A percentile compares a stretch with the other conserved stretches of the same genome.
Evolutionary conservation across 805 yeast genomes (phyloP).

Genomic region (Schwanniomyces polymorphus): DNA sequence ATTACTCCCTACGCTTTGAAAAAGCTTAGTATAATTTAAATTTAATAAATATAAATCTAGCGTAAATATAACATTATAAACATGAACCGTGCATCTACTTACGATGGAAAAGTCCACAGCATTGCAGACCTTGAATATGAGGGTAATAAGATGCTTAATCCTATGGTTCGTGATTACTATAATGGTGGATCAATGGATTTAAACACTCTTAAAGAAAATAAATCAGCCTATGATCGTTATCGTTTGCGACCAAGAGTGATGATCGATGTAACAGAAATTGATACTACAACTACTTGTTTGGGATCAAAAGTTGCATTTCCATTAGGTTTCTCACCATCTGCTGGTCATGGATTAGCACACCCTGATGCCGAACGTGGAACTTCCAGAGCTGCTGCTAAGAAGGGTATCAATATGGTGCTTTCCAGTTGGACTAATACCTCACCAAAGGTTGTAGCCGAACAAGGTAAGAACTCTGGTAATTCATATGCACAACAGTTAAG

Average conservation of each 20-base stretch:
- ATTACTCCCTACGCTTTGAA: background rate
- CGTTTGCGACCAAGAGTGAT: slow-evolving; percentile 23
- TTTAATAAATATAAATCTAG: background rate
- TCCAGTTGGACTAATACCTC: background rate
- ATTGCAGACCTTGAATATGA: slow-evolving; percentile 30
- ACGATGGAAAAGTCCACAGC: background rate
- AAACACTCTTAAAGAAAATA: slow-evolving; percentile 21
- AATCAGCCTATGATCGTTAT: slow-evolving; percentile 18
- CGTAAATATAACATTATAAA: too few species aligned
- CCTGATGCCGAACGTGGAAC: slow-evolving; percentile 30
- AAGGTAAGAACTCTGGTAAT: background rate
- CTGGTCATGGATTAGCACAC: slow-evolving; percentile 26
- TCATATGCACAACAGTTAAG: background rate
- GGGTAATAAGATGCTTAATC: slow-evolving; percentile 25
- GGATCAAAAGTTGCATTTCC: slow-evolving; percentile 22
- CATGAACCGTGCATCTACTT: slow-evolving; percentile 4
- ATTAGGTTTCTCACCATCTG: slow-evolving; percentile 32
- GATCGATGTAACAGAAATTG: slow-evolving; percentile 21
- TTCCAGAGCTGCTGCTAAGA: slow-evolving; percentile 24
- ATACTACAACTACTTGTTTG: slow-evolving; percentile 14
- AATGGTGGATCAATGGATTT: slow-evolving; percentile 22
- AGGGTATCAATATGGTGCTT: slow-evolving; percentile 6
- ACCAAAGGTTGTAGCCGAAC: background rate
- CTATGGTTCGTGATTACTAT: slow-evolving; percentile 25
- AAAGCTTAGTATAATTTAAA: background rate